phyloP scores from a whole-genome alignment of 306 rosid species.

The Quercus engelmannii region DNA sequence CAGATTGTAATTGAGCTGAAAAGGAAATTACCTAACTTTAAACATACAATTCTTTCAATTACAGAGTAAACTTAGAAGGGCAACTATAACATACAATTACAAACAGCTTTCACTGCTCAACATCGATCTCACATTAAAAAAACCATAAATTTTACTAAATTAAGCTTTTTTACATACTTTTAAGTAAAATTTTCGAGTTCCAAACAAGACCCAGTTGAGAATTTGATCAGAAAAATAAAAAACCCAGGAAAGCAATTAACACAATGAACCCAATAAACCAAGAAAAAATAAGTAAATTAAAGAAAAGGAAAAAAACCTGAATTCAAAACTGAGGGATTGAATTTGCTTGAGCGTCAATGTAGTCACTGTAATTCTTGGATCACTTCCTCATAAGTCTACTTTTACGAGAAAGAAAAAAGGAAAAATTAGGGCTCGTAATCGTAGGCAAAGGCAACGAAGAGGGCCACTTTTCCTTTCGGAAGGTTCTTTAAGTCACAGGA shows the following conservation, averaged over 20 bases:
- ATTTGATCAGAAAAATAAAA: conserved; percentile 18
- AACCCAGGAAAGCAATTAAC: background rate
- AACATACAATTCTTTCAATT: conserved; percentile 14
- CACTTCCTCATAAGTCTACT: conserved; percentile 12
- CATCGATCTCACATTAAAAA: conserved; percentile 11
- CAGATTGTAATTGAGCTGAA: background rate
- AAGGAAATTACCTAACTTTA: background rate
- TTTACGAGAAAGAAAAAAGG: background rate
- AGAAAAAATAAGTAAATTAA: background rate
- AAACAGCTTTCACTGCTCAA: conserved; percentile 7
- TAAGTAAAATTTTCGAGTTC: conserved; percentile 26
- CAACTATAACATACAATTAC: background rate
- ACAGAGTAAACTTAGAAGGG: conserved; percentile 1
- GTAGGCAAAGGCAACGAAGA: background rate
- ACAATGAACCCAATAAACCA: background rate
- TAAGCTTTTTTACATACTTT: background rate
- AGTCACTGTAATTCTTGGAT: conserved; percentile 15
- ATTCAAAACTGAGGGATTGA: conserved; percentile 5
- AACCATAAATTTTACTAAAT: background rate
- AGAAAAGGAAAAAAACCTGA: conserved; percentile 25
- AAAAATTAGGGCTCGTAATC: conserved; percentile 39
- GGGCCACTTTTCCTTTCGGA: conserved; percentile 26
- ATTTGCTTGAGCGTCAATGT: conserved; percentile 2
- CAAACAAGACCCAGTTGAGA: background rate
- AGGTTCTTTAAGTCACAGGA: conserved; percentile 34